Percentiles rank a stretch among this genome's conserved stretches.
Evolutionary conservation across 495 filamentous ascomycete genomes (phyloP).

Genomic region (Neurospora hispaniola): DNA sequence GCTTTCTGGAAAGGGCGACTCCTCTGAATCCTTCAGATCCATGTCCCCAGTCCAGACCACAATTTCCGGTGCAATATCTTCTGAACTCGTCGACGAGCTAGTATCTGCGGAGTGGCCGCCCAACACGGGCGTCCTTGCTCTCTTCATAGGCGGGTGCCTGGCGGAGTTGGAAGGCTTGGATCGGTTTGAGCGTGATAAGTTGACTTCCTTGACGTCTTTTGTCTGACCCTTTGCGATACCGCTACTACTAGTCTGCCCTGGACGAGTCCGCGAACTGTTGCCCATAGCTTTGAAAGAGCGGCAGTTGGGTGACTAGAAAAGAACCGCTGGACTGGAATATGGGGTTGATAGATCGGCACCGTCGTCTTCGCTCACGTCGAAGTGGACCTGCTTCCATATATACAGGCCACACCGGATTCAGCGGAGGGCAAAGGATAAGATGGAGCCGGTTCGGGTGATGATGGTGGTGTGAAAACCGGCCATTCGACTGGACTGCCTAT

Average conservation of each 20-base stretch:
- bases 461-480: not conserved
- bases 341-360: constrained; percentile 1
- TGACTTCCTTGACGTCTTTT: constrained; percentile 9
- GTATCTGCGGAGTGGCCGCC: constrained; percentile 5
- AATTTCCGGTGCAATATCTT: constrained; percentile 28
- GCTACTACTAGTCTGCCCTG: constrained; percentile 9
- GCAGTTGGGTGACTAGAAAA: not conserved
- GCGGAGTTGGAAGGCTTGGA: constrained; percentile 6
- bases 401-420: not conserved
- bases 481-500: not conserved
- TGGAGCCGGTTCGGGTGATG: not conserved
- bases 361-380: constrained; percentile 10
- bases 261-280: constrained; percentile 13
- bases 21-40: constrained; percentile 17
- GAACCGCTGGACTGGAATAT: not conserved
- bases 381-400: constrained; percentile 15
- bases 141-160: constrained; percentile 6
- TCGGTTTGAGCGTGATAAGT: constrained; percentile 13
- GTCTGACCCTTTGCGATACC: constrained; percentile 13
- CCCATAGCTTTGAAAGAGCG: constrained; percentile 17
- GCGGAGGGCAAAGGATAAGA: not conserved
- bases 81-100: constrained; percentile 1
- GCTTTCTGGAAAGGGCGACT: not conserved
- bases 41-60: constrained; percentile 28
- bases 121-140: constrained; percentile 1